These are phyloP conservation scores for Phaeophleospora eucalypticola DNA, from an alignment of 2,329 filamentous ascomycete genomes.

Conservation along the genomic window DNA sequence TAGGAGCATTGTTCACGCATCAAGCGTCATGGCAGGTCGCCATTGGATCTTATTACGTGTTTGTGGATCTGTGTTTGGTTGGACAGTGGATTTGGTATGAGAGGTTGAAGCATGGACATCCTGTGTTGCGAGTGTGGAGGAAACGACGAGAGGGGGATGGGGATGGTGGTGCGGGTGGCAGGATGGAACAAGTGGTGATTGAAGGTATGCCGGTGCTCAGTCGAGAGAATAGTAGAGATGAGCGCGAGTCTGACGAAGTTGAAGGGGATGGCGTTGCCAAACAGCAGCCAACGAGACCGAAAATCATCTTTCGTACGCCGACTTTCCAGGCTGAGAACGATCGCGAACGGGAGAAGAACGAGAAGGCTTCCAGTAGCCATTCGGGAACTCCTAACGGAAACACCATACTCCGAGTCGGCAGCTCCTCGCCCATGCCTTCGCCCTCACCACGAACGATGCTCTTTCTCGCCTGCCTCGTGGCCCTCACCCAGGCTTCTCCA, in stretches of 20 bases:
- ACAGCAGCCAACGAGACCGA: constrained; percentile 18
- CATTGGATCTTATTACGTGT: constrained; percentile 62
- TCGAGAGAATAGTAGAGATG: constrained; percentile 6
- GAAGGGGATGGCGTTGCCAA: constrained; percentile 13
- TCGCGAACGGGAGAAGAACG: constrained; percentile 22
- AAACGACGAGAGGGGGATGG: constrained; percentile 14
- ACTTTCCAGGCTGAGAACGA: constrained; percentile 26
- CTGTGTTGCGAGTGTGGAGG: constrained; percentile 37
- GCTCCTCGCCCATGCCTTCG: constrained; percentile 40
- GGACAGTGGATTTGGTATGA: constrained; percentile 65
- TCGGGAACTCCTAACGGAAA: constrained; percentile 23
- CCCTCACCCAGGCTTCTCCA: constrained; percentile 40
- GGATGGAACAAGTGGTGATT: constrained; percentile 29
- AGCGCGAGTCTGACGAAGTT: constrained; percentile 11
- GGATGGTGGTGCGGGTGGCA: constrained; percentile 14
- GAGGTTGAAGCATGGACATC: constrained; percentile 48
- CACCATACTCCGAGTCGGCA: constrained; percentile 28
- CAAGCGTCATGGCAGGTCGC: constrained; percentile 65
- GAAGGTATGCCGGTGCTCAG: constrained; percentile 28
- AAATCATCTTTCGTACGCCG: constrained; percentile 30
- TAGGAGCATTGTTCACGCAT: constrained; percentile 59
- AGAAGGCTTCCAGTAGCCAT: constrained; percentile 21
- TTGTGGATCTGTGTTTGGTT: constrained; percentile 60
- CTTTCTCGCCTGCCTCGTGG: constrained; percentile 44
- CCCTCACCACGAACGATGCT: constrained; percentile 45